A percentile compares a stretch with the other conserved stretches of the same genome.
These are phyloP conservation scores for Pleomassaria siparia DNA, from an alignment of 2,329 filamentous ascomycete species.

Conservation along the genomic window DNA sequence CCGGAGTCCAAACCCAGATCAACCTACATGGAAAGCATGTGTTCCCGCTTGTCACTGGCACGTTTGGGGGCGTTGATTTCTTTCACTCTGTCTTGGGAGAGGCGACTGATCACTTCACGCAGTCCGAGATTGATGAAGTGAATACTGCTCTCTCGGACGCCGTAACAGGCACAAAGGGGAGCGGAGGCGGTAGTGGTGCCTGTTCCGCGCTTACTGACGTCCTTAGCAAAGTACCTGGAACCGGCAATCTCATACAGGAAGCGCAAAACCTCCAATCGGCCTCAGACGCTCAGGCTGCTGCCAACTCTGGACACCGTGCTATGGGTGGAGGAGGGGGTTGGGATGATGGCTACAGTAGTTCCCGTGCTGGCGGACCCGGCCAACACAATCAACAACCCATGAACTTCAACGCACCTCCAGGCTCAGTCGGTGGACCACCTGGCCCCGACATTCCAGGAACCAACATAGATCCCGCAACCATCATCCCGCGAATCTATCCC, in stretches of 20 bases:
- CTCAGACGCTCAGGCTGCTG: constrained; percentile 51
- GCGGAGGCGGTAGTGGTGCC: constrained; percentile 32
- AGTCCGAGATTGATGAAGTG: constrained; percentile 51
- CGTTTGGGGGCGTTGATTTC: constrained; percentile 56
- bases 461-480: constrained; percentile 66
- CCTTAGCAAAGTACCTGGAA: constrained; percentile 71
- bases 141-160: constrained; percentile 48
- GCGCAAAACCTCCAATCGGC: constrained; percentile 49
- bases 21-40: constrained; percentile 51
- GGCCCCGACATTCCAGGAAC: constrained; percentile 68
- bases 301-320: constrained; percentile 46
- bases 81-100: constrained; percentile 54
- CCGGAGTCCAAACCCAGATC: constrained; percentile 49
- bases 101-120: constrained; percentile 52
- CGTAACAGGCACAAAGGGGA: constrained; percentile 30
- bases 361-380: constrained; percentile 39
- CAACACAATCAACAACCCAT: constrained; percentile 20
- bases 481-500: constrained; percentile 75
- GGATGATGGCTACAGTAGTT: constrained; percentile 40
- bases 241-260: constrained; percentile 49
- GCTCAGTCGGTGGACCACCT: constrained; percentile 48
- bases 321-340: constrained; percentile 51
- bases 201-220: constrained; percentile 63
- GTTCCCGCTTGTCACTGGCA: constrained; percentile 57
- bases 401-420: constrained; percentile 47